Evolutionary conservation across 768 basidiomycete species (phyloP).

Genomic region (Tricholoma furcatifolium): DNA sequence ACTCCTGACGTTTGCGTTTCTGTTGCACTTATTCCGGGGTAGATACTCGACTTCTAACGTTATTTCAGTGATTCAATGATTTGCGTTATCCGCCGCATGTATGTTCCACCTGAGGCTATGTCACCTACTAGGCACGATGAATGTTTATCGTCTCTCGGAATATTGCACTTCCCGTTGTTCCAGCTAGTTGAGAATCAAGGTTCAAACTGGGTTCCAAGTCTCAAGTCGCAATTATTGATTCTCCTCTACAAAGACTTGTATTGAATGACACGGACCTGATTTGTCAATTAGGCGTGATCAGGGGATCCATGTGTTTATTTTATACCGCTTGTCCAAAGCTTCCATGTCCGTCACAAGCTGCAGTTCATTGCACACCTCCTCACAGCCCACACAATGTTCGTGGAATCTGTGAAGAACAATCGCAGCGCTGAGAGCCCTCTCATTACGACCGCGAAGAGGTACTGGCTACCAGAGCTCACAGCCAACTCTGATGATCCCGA

Average conservation of each 20-base stretch:
- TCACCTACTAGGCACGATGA: background rate
- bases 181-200: background rate
- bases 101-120: background rate
- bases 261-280: background rate
- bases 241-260: background rate
- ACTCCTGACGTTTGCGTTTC: conserved; percentile 24
- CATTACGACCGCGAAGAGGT: conserved; percentile 55
- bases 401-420: conserved; percentile 29
- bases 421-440: conserved; percentile 46
- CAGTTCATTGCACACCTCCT: background rate
- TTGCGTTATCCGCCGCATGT: background rate
- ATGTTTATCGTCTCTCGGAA: background rate
- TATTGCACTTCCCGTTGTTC: background rate
- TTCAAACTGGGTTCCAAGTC: background rate
- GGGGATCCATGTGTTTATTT: conserved; percentile 6
- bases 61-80: background rate
- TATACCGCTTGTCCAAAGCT: background rate
- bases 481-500: conserved; percentile 33
- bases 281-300: background rate
- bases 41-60: conserved; percentile 28
- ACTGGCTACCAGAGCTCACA: conserved; percentile 44
- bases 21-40: conserved; percentile 29
- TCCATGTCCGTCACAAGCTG: conserved; percentile 9
- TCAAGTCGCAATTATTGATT: background rate
- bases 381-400: conserved; percentile 11